Evolutionary conservation across 176 grass and related monocot species (phyloP).

Genomic region (Phragmites australis): DNA sequence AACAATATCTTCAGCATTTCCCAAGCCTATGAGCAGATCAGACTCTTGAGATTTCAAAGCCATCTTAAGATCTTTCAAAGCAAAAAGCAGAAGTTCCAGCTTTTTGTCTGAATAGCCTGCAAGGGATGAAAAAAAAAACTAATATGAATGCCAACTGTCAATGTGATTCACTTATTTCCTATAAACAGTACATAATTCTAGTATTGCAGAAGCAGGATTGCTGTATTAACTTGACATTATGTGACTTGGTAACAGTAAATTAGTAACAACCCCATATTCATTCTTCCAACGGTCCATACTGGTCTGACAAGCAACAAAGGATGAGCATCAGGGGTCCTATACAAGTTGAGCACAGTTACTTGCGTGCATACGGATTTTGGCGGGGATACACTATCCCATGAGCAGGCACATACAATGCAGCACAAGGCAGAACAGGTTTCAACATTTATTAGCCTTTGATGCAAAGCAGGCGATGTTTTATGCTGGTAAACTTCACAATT

Average conservation of each 20-base stretch:
- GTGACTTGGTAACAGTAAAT: not conserved
- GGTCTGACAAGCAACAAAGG: not conserved
- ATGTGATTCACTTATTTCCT: not conserved
- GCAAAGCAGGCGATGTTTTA: not conserved
- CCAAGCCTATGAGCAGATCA: slow-evolving; percentile 78
- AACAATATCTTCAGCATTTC: slow-evolving; percentile 76
- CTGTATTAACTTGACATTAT: not conserved
- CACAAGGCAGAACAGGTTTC: not conserved
- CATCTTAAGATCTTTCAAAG: slow-evolving; percentile 79
- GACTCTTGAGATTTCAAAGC: slow-evolving; percentile 70
- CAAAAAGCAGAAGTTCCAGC: slow-evolving; percentile 75
- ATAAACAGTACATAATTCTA: slow-evolving; percentile 26
- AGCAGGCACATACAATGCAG: not conserved
- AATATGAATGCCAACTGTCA: slow-evolving; percentile 17
- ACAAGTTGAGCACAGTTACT: not conserved
- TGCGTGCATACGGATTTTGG: not conserved
- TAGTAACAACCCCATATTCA: not conserved
- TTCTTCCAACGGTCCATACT: not conserved
- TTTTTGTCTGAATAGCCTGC: slow-evolving; percentile 86
- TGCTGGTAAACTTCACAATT: not conserved
- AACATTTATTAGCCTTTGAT: slow-evolving; percentile 6
- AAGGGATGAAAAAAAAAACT: slow-evolving; percentile 6
- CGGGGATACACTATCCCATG: not conserved
- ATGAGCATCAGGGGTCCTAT: not conserved
- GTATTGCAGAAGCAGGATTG: not conserved